Evolutionary conservation across 768 basidiomycete genomes (phyloP).

Genomic region (Pulveroboletus frians): DNA sequence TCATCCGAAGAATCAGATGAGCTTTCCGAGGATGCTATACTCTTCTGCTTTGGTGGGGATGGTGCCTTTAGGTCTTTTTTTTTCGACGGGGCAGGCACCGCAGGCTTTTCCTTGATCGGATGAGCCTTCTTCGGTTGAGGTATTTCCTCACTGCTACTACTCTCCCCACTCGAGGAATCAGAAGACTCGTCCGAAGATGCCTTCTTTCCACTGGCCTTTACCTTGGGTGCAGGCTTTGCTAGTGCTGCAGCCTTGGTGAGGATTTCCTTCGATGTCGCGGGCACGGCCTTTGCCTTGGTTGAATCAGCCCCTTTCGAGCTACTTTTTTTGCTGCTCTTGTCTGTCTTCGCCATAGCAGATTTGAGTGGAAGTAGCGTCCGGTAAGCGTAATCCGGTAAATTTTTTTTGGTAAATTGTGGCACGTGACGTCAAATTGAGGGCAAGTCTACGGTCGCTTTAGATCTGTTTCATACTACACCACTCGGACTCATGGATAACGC

Average conservation of each 20-base stretch:
- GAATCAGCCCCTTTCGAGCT: conserved; percentile 31
- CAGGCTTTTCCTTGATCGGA: too few species aligned
- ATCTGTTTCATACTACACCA: neutral
- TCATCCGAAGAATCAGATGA: too few species aligned
- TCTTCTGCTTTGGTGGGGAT: too few species aligned
- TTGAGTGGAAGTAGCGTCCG: neutral
- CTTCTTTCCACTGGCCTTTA: neutral
- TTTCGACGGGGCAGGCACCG: too few species aligned
- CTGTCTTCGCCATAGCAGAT: conserved; percentile 36
- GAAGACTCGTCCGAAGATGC: conserved; percentile 12
- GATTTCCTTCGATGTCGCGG: conserved; percentile 39
- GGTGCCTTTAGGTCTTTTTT: too few species aligned
- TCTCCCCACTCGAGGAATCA: conserved; percentile 13
- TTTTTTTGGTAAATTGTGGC: conserved; percentile 14
- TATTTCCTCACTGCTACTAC: conserved; percentile 2
- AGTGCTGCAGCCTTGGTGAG: conserved; percentile 37
- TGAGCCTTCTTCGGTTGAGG: neutral
- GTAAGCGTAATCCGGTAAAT: conserved; percentile 2
- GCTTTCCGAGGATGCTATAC: too few species aligned
- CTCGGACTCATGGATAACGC: conserved; percentile 31
- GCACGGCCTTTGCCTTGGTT: conserved; percentile 20
- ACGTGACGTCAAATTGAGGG: conserved; percentile 28
- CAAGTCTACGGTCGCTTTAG: conserved; percentile 10
- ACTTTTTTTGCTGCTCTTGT: conserved; percentile 34
- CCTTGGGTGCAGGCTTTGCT: conserved; percentile 14